Evolutionary conservation across 2,329 filamentous ascomycete species (phyloP).

Genomic region (Colletotrichum musicola): DNA sequence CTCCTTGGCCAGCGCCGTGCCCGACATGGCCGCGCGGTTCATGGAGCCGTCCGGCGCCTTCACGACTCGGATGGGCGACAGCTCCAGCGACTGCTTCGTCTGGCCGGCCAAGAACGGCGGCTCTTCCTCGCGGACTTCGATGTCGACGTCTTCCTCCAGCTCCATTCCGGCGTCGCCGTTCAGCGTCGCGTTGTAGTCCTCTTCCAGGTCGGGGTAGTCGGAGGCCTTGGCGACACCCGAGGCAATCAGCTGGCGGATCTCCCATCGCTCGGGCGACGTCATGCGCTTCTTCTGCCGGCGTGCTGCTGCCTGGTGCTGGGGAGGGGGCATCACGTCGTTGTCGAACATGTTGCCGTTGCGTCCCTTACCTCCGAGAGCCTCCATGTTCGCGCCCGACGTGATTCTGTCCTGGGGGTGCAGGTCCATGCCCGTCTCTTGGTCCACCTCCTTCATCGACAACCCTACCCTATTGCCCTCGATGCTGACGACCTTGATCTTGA

Average conservation of each 20-base stretch:
- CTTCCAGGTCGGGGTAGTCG: conserved; percentile 94
- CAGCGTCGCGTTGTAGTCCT: conserved; percentile 90
- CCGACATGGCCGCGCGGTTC: conserved; percentile 95
- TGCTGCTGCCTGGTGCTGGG: conserved; percentile 53
- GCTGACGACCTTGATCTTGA: conserved; percentile 93
- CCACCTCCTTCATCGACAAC: conserved; percentile 96
- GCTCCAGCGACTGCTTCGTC: conserved; percentile 93
- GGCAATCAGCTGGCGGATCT: conserved; percentile 95
- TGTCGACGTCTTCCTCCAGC: conserved; percentile 96
- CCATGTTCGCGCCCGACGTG: conserved; percentile 90
- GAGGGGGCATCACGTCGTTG: conserved; percentile 56
- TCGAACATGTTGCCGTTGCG: conserved; percentile 70
- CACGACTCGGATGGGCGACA: conserved; percentile 95
- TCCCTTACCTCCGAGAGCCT: conserved; percentile 76
- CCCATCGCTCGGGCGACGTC: conserved; percentile 97
- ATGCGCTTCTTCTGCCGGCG: conserved; percentile 85
- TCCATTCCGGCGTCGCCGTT: conserved; percentile 90
- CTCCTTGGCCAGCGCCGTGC: conserved; percentile 89
- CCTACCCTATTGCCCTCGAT: conserved; percentile 86
- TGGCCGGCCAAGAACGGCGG: conserved; percentile 96
- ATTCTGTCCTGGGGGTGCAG: conserved; percentile 82
- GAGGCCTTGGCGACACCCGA: conserved; percentile 93
- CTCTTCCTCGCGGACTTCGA: conserved; percentile 95
- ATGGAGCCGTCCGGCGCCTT: conserved; percentile 99
- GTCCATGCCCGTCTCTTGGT: conserved; percentile 89